Evolutionary conservation across 108 stramenopile species (phyloP).

Genomic region (Cylindrotheca fusiformis): DNA sequence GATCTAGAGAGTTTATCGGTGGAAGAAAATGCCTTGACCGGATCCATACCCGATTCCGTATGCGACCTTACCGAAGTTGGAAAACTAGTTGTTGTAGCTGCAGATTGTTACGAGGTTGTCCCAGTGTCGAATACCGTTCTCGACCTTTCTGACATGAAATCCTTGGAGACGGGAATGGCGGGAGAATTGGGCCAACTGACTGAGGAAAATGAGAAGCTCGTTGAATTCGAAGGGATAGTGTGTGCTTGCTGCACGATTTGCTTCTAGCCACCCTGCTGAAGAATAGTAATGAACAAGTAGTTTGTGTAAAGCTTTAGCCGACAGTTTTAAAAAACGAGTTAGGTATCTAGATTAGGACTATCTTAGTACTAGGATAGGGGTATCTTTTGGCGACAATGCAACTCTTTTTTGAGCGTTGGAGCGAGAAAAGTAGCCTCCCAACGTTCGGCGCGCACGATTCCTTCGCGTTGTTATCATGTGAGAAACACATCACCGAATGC

Average conservation of each 20-base stretch:
- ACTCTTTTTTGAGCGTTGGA: too few species aligned
- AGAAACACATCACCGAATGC: too few species aligned
- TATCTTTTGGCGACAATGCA: too few species aligned
- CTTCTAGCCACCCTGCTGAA: too few species aligned
- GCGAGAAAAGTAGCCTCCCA: too few species aligned
- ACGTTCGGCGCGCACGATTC: too few species aligned
- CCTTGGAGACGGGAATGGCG: background rate
- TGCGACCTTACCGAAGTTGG: background rate
- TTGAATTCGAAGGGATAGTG: background rate
- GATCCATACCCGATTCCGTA: conserved; percentile 20
- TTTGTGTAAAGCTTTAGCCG: too few species aligned
- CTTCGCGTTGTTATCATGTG: too few species aligned
- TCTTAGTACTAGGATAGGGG: too few species aligned
- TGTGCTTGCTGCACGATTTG: background rate
- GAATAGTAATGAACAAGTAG: too few species aligned
- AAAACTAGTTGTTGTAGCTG: background rate
- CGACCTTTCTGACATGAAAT: background rate
- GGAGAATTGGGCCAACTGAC: background rate
- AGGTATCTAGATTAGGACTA: too few species aligned
- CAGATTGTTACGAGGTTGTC: background rate
- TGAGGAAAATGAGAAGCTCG: background rate
- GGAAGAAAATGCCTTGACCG: conserved; percentile 15
- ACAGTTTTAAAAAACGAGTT: too few species aligned
- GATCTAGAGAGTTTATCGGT: conserved; percentile 17
- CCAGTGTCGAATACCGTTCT: background rate